Evolutionary conservation across 2,329 filamentous ascomycete genomes (phyloP).

Genomic region (Talaromyces sp.): DNA sequence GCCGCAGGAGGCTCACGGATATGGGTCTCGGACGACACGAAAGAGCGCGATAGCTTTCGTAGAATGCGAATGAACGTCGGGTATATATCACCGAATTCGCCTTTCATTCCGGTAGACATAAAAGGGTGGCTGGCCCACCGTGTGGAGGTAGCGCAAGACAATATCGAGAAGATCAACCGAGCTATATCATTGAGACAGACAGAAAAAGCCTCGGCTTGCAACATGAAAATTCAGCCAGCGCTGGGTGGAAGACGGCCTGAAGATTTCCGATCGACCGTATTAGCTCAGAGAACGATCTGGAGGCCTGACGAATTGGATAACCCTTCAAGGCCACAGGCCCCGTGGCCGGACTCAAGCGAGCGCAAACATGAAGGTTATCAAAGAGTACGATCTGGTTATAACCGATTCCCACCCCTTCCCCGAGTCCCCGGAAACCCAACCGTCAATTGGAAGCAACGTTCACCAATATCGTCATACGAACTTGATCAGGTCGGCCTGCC

Average conservation of each 20-base stretch:
- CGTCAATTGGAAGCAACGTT: constrained; percentile 32
- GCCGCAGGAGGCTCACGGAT: constrained; percentile 25
- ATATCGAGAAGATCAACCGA: constrained; percentile 2
- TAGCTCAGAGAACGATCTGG: constrained; percentile 31
- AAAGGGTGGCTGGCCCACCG: constrained; percentile 15
- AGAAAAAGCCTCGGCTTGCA: constrained; percentile 5
- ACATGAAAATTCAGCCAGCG: constrained; percentile 13
- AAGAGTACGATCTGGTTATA: constrained; percentile 28
- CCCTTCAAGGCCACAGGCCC: constrained; percentile 21
- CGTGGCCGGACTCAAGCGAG: constrained; percentile 32
- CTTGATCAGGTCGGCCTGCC: constrained; percentile 26
- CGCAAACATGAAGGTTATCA: constrained; percentile 33
- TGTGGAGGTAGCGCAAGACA: constrained; percentile 2
- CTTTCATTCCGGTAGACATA: constrained; percentile 21
- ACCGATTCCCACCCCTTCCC: constrained; percentile 32
- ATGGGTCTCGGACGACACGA: constrained; percentile 28
- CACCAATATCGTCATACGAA: constrained; percentile 21
- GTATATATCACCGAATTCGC: constrained; percentile 26
- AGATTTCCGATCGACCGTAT: constrained; percentile 27
- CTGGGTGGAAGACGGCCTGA: constrained; percentile 24
- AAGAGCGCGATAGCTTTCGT: constrained; percentile 27
- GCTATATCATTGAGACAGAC: constrained; percentile 16
- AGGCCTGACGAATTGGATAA: constrained; percentile 15
- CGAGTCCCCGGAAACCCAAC: constrained; percentile 31
- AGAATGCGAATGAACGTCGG: constrained; percentile 24